These are phyloP conservation scores for Tricholoma sp. DNA, from an alignment of 768 basidiomycete species.

Conservation along the genomic window DNA sequence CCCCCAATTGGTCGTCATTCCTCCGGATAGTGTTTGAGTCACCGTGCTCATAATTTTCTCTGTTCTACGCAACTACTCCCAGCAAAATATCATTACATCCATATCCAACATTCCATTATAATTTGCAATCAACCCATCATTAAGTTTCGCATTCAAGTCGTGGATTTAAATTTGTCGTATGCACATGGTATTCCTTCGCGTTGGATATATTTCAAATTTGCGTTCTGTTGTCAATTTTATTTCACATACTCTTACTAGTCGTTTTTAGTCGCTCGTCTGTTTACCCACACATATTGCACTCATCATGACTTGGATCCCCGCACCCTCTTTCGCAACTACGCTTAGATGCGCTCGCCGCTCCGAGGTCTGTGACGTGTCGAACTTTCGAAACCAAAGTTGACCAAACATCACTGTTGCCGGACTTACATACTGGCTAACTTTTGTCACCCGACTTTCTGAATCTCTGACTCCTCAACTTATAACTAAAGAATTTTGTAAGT, in stretches of 20 bases:
- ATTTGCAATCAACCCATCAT: constrained; percentile 18
- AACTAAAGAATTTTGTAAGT: background rate
- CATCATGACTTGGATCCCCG: too few species aligned
- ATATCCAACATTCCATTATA: constrained; percentile 17
- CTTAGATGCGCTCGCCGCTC: too few species aligned
- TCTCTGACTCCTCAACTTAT: constrained; percentile 6
- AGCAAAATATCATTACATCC: constrained; percentile 1
- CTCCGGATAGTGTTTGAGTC: constrained; percentile 20
- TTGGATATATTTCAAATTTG: constrained; percentile 7
- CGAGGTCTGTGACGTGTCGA: too few species aligned
- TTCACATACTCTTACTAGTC: constrained; percentile 10
- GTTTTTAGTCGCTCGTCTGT: constrained; percentile 13
- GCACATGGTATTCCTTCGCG: constrained; percentile 29
- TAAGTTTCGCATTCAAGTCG: constrained; percentile 29
- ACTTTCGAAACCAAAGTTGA: constrained; percentile 26
- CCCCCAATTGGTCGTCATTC: constrained; percentile 10
- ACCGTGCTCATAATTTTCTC: constrained; percentile 13
- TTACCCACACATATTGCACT: background rate
- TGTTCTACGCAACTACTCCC: constrained; percentile 10
- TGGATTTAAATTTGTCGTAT: constrained; percentile 2
- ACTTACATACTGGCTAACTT: background rate
- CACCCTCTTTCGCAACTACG: background rate
- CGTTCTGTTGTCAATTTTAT: constrained; percentile 14
- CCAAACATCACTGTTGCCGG: constrained; percentile 27
- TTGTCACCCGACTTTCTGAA: background rate